Evolutionary conservation across 768 basidiomycete species (phyloP).

Genomic region (Psilocybe sp.): DNA sequence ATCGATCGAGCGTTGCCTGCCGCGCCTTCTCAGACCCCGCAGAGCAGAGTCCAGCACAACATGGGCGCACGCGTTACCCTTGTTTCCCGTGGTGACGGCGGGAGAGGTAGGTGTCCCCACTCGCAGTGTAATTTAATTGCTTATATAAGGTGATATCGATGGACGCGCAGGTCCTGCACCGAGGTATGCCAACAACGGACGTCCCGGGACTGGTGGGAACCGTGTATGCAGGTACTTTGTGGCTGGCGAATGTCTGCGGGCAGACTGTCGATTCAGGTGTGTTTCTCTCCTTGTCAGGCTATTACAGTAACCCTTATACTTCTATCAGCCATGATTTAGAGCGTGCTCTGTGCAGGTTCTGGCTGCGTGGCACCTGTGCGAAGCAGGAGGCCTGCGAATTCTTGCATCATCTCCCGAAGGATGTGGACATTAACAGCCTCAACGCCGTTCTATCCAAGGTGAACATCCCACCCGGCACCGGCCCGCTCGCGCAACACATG

Average conservation of each 20-base stretch:
- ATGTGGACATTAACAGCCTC: conserved; percentile 74
- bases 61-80: conserved; percentile 69
- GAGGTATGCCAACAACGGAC: conserved; percentile 47
- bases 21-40: conserved; percentile 38
- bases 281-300: conserved; percentile 15
- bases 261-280: conserved; percentile 97
- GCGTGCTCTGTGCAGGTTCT: conserved; percentile 92
- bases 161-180: conserved; percentile 27
- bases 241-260: conserved; percentile 91
- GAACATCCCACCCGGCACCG: conserved; percentile 50
- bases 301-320: conserved; percentile 6
- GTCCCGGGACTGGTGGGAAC: conserved; percentile 59
- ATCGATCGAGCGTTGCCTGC: conserved; percentile 65
- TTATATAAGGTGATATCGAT: conserved; percentile 25
- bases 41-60: conserved; percentile 49
- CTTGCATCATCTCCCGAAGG: conserved; percentile 85
- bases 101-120: conserved; percentile 23
- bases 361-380: conserved; percentile 95
- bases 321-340: conserved; percentile 83
- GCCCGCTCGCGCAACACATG: conserved; percentile 38
- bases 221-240: conserved; percentile 96
- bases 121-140: conserved; percentile 32
- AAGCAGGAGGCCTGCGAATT: conserved; percentile 98
- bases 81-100: conserved; percentile 52
- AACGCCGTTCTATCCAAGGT: conserved; percentile 67